A percentile compares a stretch with the other conserved stretches of the same genome.
Evolutionary conservation across 1,284 basidiomycete genomes (phyloP).

Genomic region (Amylostereum chailletii): DNA sequence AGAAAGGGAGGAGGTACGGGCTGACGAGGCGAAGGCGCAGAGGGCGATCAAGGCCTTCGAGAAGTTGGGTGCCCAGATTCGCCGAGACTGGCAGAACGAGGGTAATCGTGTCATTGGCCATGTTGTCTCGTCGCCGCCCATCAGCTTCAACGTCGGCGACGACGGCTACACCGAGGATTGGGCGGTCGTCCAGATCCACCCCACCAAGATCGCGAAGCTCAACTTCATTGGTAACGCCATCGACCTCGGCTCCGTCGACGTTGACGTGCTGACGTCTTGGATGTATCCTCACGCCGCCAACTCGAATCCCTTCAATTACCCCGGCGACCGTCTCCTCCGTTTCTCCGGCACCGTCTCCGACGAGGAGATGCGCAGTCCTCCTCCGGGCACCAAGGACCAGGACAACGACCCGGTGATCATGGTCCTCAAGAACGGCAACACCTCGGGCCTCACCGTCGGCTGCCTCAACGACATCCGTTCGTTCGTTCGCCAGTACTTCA

Average conservation of each 20-base stretch:
- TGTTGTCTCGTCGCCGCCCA: constrained; percentile 20
- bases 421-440: constrained; percentile 14
- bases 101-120: constrained; percentile 21
- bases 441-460: constrained; percentile 14
- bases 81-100: constrained; percentile 13
- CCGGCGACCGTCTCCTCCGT: constrained; percentile 15
- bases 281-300: constrained; percentile 15
- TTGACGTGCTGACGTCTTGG: constrained; percentile 6
- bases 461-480: constrained; percentile 15
- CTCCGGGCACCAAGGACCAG: no score
- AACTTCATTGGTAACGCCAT: constrained; percentile 17
- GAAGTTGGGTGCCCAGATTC: constrained; percentile 11
- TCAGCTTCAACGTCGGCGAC: constrained; percentile 14
- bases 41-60: constrained; percentile 12
- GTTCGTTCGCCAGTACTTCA: constrained; percentile 12
- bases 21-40: constrained; percentile 11
- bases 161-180: constrained; percentile 19
- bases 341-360: constrained; percentile 11
- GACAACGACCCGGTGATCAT: constrained; percentile 8
- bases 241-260: constrained; percentile 12
- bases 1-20: constrained; percentile 6
- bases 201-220: constrained; percentile 18
- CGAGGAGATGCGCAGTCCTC: no score
- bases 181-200: constrained; percentile 23
- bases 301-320: constrained; percentile 14